A percentile compares a stretch with the other conserved stretches of the same genome.
Conservation (phyloP, 495 filamentous ascomycete species). For the Hypoxylon lenormandii region DNA sequence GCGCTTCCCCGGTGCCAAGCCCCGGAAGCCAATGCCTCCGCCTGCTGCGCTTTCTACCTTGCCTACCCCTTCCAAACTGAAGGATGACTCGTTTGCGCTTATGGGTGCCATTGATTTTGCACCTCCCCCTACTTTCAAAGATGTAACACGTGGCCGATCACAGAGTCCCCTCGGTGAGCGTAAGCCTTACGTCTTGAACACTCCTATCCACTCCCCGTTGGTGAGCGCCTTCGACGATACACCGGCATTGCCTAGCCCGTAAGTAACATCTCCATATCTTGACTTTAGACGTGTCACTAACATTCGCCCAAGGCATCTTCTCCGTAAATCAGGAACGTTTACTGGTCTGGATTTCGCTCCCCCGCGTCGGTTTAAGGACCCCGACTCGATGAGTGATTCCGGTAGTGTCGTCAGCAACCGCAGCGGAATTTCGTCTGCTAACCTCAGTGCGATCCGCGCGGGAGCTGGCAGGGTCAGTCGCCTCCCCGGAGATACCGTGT, state of each 20-base stretch:
- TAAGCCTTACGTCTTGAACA: constrained; percentile 76
- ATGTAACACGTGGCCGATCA: constrained; percentile 77
- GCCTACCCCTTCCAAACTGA: constrained; percentile 86
- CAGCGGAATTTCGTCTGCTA: constrained; percentile 78
- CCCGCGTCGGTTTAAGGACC: constrained; percentile 82
- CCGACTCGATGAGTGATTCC: constrained; percentile 78
- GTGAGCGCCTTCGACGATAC: constrained; percentile 89
- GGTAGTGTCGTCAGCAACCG: constrained; percentile 89
- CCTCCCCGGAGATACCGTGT: constrained; percentile 84
- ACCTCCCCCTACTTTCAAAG: constrained; percentile 75
- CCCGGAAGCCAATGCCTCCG: constrained; percentile 74
- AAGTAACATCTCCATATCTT: constrained; percentile 62
- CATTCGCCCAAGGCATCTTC: constrained; percentile 70
- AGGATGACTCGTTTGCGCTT: constrained; percentile 81
- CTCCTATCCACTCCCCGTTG: constrained; percentile 79
- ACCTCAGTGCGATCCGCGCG: constrained; percentile 80
- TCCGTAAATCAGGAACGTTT: constrained; percentile 90
- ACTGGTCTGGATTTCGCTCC: constrained; percentile 96
- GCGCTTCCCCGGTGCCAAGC: constrained; percentile 48
- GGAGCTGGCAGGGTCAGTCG: constrained; percentile 92
- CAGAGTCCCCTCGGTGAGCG: constrained; percentile 83
- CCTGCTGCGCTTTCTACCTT: constrained; percentile 78
- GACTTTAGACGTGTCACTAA: constrained; percentile 26
- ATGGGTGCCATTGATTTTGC: constrained; percentile 83
- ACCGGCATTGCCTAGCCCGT: constrained; percentile 86